Conservation (phyloP, 768 basidiomycete species). For the Guyanaporus albipodus region DNA sequence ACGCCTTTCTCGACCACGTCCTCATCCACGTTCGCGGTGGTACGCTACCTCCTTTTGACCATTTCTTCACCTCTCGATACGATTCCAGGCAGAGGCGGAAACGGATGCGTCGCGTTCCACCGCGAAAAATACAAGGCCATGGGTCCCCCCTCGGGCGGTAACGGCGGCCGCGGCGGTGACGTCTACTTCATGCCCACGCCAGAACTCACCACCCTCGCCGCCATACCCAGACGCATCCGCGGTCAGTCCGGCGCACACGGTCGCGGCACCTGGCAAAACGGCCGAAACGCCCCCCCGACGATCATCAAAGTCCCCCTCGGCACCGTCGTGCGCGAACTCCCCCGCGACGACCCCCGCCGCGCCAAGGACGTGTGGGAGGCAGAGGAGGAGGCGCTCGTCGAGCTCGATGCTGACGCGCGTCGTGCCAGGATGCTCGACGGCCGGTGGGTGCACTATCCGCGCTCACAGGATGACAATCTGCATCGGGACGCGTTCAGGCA, state of each 20-base stretch:
- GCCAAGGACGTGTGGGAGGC: slow-evolving; percentile 69
- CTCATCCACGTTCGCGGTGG: slow-evolving; percentile 77
- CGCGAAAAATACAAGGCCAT: slow-evolving; percentile 81
- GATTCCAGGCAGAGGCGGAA: slow-evolving; percentile 71
- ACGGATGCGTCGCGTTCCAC: slow-evolving; percentile 91
- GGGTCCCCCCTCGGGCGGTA: slow-evolving; percentile 91
- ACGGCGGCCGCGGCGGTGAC: slow-evolving; percentile 85
- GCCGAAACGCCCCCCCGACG: slow-evolving; percentile 65
- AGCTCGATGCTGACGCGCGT: slow-evolving; percentile 42
- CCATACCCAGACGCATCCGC: slow-evolving; percentile 62
- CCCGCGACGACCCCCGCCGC: slow-evolving; percentile 60
- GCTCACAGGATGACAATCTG: slow-evolving; percentile 56
- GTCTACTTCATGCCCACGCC: slow-evolving; percentile 81
- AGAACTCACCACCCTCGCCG: slow-evolving; percentile 71
- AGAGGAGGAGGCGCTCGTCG: slow-evolving; percentile 56
- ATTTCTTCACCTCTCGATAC: neutral
- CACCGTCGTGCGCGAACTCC: slow-evolving; percentile 79
- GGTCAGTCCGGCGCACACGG: slow-evolving; percentile 70
- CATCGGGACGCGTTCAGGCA: slow-evolving; percentile 64
- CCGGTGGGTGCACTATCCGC: slow-evolving; percentile 82
- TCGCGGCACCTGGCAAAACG: slow-evolving; percentile 84
- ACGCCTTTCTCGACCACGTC: slow-evolving; percentile 78
- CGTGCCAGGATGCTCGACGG: slow-evolving; percentile 57
- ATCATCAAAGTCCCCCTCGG: slow-evolving; percentile 85
- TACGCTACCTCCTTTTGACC: slow-evolving; percentile 33